phyloP scores from a whole-genome alignment of 768 basidiomycete species.

The Termitomyces sp. region DNA sequence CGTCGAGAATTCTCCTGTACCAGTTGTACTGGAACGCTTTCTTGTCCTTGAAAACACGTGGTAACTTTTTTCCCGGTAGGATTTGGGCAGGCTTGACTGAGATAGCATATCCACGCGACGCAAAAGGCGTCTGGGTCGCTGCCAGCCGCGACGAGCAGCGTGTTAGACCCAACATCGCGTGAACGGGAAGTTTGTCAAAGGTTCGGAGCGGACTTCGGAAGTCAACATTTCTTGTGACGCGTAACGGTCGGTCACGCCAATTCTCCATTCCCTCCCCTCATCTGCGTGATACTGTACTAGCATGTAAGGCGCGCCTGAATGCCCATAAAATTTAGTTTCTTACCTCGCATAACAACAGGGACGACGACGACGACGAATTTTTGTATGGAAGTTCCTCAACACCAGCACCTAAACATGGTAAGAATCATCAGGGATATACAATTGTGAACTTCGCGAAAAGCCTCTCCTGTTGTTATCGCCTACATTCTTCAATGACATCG shows the following conservation, averaged over 20 bases:
- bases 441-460: constrained; percentile 15
- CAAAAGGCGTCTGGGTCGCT: constrained; percentile 22
- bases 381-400: constrained; percentile 59
- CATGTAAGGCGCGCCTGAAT: constrained; percentile 13
- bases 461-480: constrained; percentile 25
- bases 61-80: constrained; percentile 49
- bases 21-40: constrained; percentile 81
- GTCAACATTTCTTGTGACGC: constrained; percentile 16
- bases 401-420: constrained; percentile 41
- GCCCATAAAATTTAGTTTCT: not conserved
- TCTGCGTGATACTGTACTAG: not conserved
- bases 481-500: constrained; percentile 34
- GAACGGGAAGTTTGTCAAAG: not conserved
- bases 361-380: constrained; percentile 83
- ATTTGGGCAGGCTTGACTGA: constrained; percentile 49
- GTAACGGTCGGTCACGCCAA: constrained; percentile 9
- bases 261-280: constrained; percentile 1
- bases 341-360: constrained; percentile 34
- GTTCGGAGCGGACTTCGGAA: constrained; percentile 16
- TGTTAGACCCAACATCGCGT: constrained; percentile 16
- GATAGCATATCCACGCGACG: constrained; percentile 49
- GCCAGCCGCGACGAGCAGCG: constrained; percentile 27
- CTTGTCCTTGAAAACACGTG: constrained; percentile 73
- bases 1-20: constrained; percentile 69
- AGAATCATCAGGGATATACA: constrained; percentile 25